Evolutionary conservation across 768 basidiomycete genomes (phyloP), one percentile per base, ranked within the genome.

Genomic region (Rhodocollybia butyracea): DNA sequence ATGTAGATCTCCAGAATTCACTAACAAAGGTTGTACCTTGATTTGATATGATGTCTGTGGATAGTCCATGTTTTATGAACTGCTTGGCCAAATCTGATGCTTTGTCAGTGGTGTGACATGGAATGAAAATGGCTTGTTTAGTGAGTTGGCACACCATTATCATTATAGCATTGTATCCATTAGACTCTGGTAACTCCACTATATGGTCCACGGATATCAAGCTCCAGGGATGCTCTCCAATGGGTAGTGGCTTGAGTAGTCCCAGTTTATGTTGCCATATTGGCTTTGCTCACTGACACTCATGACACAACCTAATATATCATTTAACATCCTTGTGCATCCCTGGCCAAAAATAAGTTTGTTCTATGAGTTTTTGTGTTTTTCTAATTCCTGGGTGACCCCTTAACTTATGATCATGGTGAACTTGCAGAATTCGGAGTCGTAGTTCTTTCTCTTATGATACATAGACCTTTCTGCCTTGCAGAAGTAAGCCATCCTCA

Each of bases 161-260:
- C 30, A 46, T 27, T 8, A 46, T 46, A 46, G 46, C 46, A 31
- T 46, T 19, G 54, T 47, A 66, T 1, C 61, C 64, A 7, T 64
- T 42, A 19, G 61, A 61, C 0, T 39, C 27, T 0, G 67, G 67
- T 4, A 70, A 61, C 21, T 66, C 38, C 12, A 51, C 62, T 52
- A 71, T 70, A 52, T 63, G 57, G 55, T 76, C 70, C 62, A 72
- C 70, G 3, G 66, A 62, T 12, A 74, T 64, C 6, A 64, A 61
- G 7, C 30, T 7, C 73, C 73, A 75, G 0, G 71, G 69, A 21
- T 47, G 27, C 4, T 51, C 30, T 3, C 43, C 67, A 6, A 67
- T 58, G 0, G 63, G 64, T 5, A 71, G 62, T 6, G 62, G 61
- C 39, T 65, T 55, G 0, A 72, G 59, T 5, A 55, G 22, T 0